These are phyloP conservation scores for Ramaria sp. DNA, from an alignment of 768 basidiomycete genomes.

Conservation along the genomic window DNA sequence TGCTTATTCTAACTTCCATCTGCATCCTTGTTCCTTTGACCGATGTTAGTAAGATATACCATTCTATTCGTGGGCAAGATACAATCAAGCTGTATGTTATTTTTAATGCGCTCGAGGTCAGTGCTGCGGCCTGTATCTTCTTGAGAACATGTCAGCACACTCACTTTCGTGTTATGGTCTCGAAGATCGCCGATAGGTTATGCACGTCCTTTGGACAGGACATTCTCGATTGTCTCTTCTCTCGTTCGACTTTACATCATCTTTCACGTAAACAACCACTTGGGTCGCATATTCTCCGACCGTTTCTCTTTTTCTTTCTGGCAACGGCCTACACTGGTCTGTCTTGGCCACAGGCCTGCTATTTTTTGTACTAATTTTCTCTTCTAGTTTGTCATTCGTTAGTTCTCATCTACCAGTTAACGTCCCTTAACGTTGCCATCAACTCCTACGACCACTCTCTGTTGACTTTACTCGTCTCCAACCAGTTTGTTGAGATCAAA, in stretches of 20 bases:
- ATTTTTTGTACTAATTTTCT: constrained; percentile 1
- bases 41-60: constrained; percentile 96
- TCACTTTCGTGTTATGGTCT: not conserved
- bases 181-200: constrained; percentile 85
- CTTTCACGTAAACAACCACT: constrained; percentile 53
- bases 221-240: constrained; percentile 92
- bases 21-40: constrained; percentile 70
- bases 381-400: constrained; percentile 71
- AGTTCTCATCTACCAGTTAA: constrained; percentile 94
- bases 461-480: constrained; percentile 86
- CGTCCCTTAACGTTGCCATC: constrained; percentile 91
- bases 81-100: constrained; percentile 99
- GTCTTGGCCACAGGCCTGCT: constrained; percentile 14
- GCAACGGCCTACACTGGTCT: constrained; percentile 76
- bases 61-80: constrained; percentile 94
- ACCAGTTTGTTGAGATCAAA: constrained; percentile 99
- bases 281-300: constrained; percentile 58
- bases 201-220: constrained; percentile 98
- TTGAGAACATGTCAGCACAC: not conserved
- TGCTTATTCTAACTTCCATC: constrained; percentile 67
- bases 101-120: constrained; percentile 93
- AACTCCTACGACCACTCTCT: constrained; percentile 97
- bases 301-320: constrained; percentile 74
- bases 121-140: not conserved
- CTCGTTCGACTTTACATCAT: constrained; percentile 75